These are phyloP conservation scores for Clausena lansium DNA, from an alignment of 345 rosid genomes.

Conservation along the genomic window DNA sequence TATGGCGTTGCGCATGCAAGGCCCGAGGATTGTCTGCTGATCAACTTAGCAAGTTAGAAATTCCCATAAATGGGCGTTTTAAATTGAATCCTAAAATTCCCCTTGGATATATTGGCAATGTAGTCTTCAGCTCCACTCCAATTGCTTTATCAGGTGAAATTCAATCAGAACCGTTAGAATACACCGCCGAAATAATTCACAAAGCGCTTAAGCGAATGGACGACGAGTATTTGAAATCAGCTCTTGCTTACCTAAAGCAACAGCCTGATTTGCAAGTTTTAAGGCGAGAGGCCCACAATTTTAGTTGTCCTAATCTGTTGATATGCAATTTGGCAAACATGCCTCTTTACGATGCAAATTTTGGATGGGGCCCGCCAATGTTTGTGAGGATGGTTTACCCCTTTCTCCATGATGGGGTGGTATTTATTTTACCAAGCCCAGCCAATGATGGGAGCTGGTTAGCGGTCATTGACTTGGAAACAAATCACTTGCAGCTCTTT, in stretches of 20 bases:
- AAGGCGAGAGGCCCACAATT: slow-evolving; percentile 38
- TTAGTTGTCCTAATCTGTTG: slow-evolving; percentile 55
- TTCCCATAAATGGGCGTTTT: slow-evolving; percentile 37
- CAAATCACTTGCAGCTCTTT: slow-evolving; percentile 43
- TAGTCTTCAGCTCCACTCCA: neutral
- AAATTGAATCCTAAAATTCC: slow-evolving; percentile 31
- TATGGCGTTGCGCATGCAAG: slow-evolving; percentile 40
- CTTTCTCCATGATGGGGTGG: slow-evolving; percentile 32
- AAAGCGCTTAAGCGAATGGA: slow-evolving; percentile 26
- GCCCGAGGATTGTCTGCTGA: slow-evolving; percentile 28
- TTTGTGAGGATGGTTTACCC: slow-evolving; percentile 39
- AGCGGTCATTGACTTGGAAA: slow-evolving; percentile 37
- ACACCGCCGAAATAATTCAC: neutral
- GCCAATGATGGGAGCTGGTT: slow-evolving; percentile 42
- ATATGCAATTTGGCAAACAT: slow-evolving; percentile 49
- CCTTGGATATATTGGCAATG: neutral
- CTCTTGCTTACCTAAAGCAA: slow-evolving; percentile 32
- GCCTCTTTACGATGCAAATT: slow-evolving; percentile 50
- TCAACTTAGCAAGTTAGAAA: slow-evolving; percentile 24
- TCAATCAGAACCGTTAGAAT: neutral
- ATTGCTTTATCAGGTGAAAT: neutral
- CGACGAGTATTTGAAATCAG: slow-evolving; percentile 43
- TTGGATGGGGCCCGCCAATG: slow-evolving; percentile 57
- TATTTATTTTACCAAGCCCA: slow-evolving; percentile 41
- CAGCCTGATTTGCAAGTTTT: slow-evolving; percentile 23